A percentile compares a stretch with the other conserved stretches of the same genome.
Evolutionary conservation across 148 eudicot species (phyloP).

Genomic region (Silene conica): DNA sequence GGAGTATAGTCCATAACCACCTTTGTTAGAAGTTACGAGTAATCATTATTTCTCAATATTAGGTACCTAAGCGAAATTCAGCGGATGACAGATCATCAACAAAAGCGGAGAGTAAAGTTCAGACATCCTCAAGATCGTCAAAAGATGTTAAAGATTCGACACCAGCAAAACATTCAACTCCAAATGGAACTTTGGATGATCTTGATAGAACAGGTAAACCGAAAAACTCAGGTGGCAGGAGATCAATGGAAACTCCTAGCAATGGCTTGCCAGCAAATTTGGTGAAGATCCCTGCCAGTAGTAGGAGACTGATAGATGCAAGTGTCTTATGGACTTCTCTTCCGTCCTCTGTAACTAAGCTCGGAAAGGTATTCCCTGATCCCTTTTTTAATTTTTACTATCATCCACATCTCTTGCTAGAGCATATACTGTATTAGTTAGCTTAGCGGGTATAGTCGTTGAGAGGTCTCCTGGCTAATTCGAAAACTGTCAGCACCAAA

Average conservation of each 20-base stretch:
- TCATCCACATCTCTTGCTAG: background rate
- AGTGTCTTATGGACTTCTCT: conserved; percentile 72
- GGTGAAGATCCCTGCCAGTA: conserved; percentile 60
- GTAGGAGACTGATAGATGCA: conserved; percentile 56
- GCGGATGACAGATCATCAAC: conserved; percentile 50
- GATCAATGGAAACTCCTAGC: conserved; percentile 38
- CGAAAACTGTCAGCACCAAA: background rate
- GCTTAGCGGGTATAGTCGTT: background rate
- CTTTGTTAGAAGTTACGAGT: conserved; percentile 4
- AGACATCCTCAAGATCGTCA: conserved; percentile 29
- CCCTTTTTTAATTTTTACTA: background rate
- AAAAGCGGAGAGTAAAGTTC: conserved; percentile 47
- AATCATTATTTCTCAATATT: conserved; percentile 13
- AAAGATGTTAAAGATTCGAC: conserved; percentile 39
- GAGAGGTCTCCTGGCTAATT: too few species aligned
- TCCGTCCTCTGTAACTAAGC: conserved; percentile 71
- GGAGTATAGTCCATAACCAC: conserved; percentile 7
- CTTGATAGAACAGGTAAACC: conserved; percentile 37
- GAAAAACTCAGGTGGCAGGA: conserved; percentile 46
- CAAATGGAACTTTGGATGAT: conserved; percentile 46
- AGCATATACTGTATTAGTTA: background rate
- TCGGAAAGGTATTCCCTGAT: conserved; percentile 57
- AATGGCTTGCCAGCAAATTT: conserved; percentile 59
- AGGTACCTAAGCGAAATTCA: conserved; percentile 58
- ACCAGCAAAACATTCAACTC: conserved; percentile 31